Conservation (phyloP, 805 yeast species). For the Spathaspora gorwiae region DNA sequence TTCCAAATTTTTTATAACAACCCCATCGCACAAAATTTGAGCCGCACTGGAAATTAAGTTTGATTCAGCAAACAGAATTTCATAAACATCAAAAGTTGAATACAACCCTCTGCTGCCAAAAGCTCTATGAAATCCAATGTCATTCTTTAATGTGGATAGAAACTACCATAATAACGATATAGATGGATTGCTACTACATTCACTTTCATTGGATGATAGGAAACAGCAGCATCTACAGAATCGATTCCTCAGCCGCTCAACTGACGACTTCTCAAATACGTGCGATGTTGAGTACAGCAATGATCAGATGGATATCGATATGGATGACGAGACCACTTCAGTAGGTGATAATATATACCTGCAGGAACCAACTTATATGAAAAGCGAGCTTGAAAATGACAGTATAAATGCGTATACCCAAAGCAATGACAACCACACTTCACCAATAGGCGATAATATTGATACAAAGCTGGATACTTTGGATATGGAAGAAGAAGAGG, state of each 20-base stretch:
- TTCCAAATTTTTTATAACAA: no score
- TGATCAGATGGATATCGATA: slow-evolving; percentile 17
- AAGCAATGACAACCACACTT: not conserved
- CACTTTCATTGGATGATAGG: slow-evolving; percentile 22
- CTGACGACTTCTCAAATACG: no score
- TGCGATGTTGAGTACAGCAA: slow-evolving; percentile 4
- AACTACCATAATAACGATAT: slow-evolving; percentile 9
- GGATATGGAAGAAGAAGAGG: slow-evolving; percentile 6
- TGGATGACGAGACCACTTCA: slow-evolving; percentile 18
- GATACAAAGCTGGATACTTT: not conserved
- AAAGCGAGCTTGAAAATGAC: no score
- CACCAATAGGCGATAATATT: not conserved
- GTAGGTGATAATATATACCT: slow-evolving; percentile 14
- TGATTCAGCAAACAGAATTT: no score
- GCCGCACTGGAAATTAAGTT: no score
- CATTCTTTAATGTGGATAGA: not conserved
- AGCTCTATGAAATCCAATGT: not conserved
- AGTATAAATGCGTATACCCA: not conserved
- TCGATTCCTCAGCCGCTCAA: no score
- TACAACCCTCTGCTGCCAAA: no score
- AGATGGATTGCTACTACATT: slow-evolving; percentile 19
- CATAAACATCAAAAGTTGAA: no score
- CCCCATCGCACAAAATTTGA: no score
- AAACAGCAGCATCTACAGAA: not conserved
- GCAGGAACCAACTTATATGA: not conserved